These are phyloP conservation scores for Pelomyxa schiedti DNA, from an alignment of 78 protist genomes.

Conservation along the genomic window DNA sequence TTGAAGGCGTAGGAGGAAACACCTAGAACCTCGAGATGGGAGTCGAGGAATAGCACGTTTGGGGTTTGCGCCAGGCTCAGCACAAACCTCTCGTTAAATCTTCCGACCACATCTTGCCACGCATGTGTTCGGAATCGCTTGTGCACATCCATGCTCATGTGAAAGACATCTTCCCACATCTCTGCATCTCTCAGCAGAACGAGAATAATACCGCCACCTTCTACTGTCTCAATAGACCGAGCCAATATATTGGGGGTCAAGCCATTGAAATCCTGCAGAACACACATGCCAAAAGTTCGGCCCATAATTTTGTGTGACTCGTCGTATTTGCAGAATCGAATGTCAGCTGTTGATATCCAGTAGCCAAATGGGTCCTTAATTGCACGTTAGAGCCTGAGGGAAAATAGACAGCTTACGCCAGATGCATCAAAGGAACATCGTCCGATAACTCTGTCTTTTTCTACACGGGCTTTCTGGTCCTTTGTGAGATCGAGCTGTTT, in stretches of 20 bases:
- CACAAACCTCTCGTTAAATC: conserved; percentile 97
- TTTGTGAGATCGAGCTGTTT: conserved; percentile 78
- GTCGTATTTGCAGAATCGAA: conserved; percentile 79
- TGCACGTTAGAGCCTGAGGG: conserved; percentile 4
- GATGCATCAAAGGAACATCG: conserved; percentile 2
- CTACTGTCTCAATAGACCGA: conserved; percentile 96
- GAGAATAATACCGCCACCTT: conserved; percentile 96
- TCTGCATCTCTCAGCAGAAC: conserved; percentile 76
- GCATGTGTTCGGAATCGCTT: not conserved
- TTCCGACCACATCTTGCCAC: conserved; percentile 2
- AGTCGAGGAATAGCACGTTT: conserved; percentile 76
- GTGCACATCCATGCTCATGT: conserved; percentile 77
- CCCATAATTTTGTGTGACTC: conserved; percentile 97
- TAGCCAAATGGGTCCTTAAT: conserved; percentile 90
- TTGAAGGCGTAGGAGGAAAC: conserved; percentile 38
- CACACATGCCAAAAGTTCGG: conserved; percentile 93
- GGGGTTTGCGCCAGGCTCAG: conserved; percentile 78
- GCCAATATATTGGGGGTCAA: conserved; percentile 97
- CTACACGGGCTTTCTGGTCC: conserved; percentile 11
- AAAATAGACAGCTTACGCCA: not conserved
- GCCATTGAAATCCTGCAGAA: conserved; percentile 97
- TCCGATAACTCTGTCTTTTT: conserved; percentile 26
- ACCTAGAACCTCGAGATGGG: conserved; percentile 89
- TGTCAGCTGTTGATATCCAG: conserved; percentile 81
- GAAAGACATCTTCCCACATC: conserved; percentile 73